phyloP scores from a whole-genome alignment of 1,284 basidiomycete genomes.

The Sparassis latifolia region DNA sequence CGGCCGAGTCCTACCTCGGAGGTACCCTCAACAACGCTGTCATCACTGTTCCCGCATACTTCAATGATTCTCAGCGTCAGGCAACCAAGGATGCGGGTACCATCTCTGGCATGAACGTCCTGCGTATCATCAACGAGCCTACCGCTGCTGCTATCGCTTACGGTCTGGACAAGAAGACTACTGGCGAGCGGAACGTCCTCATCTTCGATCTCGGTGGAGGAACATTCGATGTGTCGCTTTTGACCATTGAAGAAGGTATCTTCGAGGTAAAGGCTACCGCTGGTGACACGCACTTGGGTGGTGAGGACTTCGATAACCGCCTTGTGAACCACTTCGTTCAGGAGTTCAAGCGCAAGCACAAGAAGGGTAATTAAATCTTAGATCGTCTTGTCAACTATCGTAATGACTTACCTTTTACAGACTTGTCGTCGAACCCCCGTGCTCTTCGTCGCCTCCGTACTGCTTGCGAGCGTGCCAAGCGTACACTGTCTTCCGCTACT shows the following conservation, averaged over 20 bases:
- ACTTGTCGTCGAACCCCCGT: slow-evolving; percentile 92
- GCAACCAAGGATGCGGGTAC: slow-evolving; percentile 93
- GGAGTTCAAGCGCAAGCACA: slow-evolving; percentile 99
- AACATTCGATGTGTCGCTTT: slow-evolving; percentile 97
- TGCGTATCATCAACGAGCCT: slow-evolving; percentile 96
- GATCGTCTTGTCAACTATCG: slow-evolving; percentile 12
- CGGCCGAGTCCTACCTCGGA: slow-evolving; percentile 95
- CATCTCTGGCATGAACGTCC: slow-evolving; percentile 87
- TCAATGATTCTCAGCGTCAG: slow-evolving; percentile 96
- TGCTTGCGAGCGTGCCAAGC: slow-evolving; percentile 99
- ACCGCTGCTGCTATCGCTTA: slow-evolving; percentile 95
- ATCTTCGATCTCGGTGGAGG: slow-evolving; percentile 99
- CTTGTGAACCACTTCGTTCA: slow-evolving; percentile 97
- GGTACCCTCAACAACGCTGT: slow-evolving; percentile 81
- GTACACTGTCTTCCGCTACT: slow-evolving; percentile 94
- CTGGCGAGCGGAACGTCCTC: slow-evolving; percentile 86
- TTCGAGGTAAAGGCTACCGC: slow-evolving; percentile 99
- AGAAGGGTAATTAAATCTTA: slow-evolving; percentile 72
- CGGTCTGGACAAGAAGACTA: slow-evolving; percentile 87
- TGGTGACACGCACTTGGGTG: slow-evolving; percentile 98
- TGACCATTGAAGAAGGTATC: slow-evolving; percentile 98
- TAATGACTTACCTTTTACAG: slow-evolving; percentile 31
- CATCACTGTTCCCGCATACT: slow-evolving; percentile 94
- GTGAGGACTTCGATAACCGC: slow-evolving; percentile 99
- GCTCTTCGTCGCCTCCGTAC: slow-evolving; percentile 92